Base-by-base conservation (phyloP, 306 rosid species). In the Lathyrus sativus region DNA sequence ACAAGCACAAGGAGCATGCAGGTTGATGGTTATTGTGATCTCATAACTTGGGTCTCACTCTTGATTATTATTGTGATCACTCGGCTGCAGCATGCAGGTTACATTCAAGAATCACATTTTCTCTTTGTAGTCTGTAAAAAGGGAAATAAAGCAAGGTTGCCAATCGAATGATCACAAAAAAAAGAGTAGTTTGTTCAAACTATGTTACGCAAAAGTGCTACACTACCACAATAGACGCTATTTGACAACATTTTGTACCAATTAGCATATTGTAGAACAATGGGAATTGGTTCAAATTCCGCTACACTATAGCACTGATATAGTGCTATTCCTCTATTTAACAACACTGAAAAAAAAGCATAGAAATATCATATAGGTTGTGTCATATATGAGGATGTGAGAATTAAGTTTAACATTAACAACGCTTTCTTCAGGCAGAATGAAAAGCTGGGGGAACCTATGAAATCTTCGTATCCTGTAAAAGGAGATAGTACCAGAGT, bases 401-500 rank as follows among this genome's bases (percentile, higher is more conserved):
- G 10, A 7, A 59, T 33, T n/a, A 59, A 33, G 44, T 59, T 59
- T 33, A 59, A 33, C n/a, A 33, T 19, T 58, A 12, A 31, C 13
- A 58, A 29, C 13, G 12, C 24, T 58, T 4, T 33, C 24, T 31
- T 33, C 63, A 13, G 7, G 43, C 13, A 9, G 62, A 58, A 58
- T 14, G 24, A 31, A 58, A 58, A 13, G 43, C 43, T 31, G 22
- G 42, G 22, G 42, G 43, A 31, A 29, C 19, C 19, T n/a, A 14
- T 13, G 42, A 58, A 58, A 31, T 58, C 63, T 58, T 31, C 42
- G 29, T 58, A 29, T 58, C 41, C 12, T 31, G 43, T 58, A 15
- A 54, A n/a, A 22, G 22, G 22, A 19, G 17, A 55, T 6, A 55
- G 15, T 26, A 11, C 17, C 61, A 17, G 13, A 26, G 61, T n/a